Conservation (phyloP, 2,329 filamentous ascomycete species). For the Dactylellina drechsleri region DNA sequence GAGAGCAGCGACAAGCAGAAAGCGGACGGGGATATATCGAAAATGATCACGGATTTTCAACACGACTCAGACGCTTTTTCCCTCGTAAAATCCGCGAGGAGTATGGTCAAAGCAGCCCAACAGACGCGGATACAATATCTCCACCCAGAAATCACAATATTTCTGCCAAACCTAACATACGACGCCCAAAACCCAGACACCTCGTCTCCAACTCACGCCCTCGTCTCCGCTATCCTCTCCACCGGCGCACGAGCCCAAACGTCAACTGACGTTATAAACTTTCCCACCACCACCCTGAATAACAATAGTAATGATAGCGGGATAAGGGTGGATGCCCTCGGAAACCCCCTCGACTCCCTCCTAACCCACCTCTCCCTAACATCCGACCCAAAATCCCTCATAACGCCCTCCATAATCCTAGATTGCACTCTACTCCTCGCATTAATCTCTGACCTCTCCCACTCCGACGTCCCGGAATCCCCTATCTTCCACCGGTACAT, state of each 20-base stretch:
- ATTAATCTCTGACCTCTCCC: conserved; percentile 71
- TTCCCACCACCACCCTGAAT: not conserved
- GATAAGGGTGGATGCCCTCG: not conserved
- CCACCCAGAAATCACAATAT: conserved; percentile 70
- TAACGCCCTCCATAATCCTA: conserved; percentile 66
- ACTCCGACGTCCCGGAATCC: conserved; percentile 60
- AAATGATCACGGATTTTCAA: conserved; percentile 45
- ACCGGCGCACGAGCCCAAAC: conserved; percentile 57
- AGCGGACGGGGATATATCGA: conserved; percentile 56
- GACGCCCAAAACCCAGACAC: conserved; percentile 60
- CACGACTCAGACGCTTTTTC: conserved; percentile 65
- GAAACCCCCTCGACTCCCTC: conserved; percentile 26
- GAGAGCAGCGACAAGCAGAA: conserved; percentile 10
- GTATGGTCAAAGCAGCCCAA: conserved; percentile 69
- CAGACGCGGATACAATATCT: conserved; percentile 70
- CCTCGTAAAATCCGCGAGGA: conserved; percentile 70
- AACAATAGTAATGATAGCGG: not conserved
- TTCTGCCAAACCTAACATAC: conserved; percentile 70
- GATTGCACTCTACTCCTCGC: conserved; percentile 78
- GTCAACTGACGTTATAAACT: conserved; percentile 52
- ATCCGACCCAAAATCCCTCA: conserved; percentile 41
- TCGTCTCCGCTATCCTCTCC: conserved; percentile 59
- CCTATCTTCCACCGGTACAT: conserved; percentile 69
- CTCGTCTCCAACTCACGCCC: conserved; percentile 64
- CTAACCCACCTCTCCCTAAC: conserved; percentile 30